Evolutionary conservation across 352 stramenopile genomes (phyloP).

Genomic region (Phytophthora hybrid): DNA sequence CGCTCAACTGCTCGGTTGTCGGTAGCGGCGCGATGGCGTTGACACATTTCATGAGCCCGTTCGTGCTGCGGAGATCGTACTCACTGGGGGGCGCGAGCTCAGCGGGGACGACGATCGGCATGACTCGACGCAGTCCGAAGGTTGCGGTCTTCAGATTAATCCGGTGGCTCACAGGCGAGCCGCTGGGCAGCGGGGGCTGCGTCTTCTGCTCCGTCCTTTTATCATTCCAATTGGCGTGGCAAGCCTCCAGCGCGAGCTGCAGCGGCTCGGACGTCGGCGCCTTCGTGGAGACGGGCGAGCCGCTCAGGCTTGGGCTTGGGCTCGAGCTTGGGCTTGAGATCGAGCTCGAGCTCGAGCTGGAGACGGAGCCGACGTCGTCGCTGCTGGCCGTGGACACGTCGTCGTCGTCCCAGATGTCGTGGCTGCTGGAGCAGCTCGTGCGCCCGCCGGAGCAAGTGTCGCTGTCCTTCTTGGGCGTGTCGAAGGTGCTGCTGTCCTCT

Average conservation of each 20-base stretch:
- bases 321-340: too few species aligned
- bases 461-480: constrained; percentile 27
- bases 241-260: constrained; percentile 29
- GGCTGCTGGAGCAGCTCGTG: constrained; percentile 58
- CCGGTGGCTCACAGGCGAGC: constrained; percentile 14
- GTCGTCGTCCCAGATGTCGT: constrained; percentile 59
- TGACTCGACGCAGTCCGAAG: constrained; percentile 42
- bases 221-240: constrained; percentile 27
- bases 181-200: constrained; percentile 18
- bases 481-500: background rate
- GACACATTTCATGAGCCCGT: constrained; percentile 83
- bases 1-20: constrained; percentile 62
- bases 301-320: too few species aligned
- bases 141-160: constrained; percentile 23
- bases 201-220: constrained; percentile 27
- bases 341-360: too few species aligned
- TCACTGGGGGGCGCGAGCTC: constrained; percentile 67
- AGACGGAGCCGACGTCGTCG: constrained; percentile 44
- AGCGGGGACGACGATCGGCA: constrained; percentile 64
- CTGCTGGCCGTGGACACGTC: constrained; percentile 49
- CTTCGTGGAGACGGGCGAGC: constrained; percentile 23
- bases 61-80: constrained; percentile 85
- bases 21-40: constrained; percentile 71
- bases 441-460: constrained; percentile 45
- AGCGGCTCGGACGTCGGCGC: constrained; percentile 6